phyloP scores from a whole-genome alignment of 2,329 filamentous ascomycete species.

The Daldinia eschscholtzii region DNA sequence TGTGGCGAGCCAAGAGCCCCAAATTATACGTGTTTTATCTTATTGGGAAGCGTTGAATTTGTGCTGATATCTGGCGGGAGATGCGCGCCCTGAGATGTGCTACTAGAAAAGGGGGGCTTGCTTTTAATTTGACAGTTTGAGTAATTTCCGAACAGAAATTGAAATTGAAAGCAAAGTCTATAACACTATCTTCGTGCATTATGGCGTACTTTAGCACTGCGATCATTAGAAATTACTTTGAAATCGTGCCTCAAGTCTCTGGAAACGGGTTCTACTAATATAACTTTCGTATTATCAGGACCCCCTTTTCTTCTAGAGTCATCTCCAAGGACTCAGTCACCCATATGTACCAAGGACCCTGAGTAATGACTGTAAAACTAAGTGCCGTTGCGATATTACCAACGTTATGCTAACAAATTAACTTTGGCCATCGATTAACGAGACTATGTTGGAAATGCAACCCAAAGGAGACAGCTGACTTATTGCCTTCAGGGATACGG shows the following conservation, averaged over 20 bases:
- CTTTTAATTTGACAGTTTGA: neutral
- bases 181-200: neutral
- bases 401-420: neutral
- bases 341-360: neutral
- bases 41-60: neutral
- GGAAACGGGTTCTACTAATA: neutral
- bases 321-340: neutral
- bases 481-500: too few relatives aligned
- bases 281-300: neutral
- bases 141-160: slow-evolving; percentile 8
- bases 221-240: neutral
- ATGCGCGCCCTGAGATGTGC: neutral
- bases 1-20: neutral
- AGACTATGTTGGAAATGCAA: neutral
- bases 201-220: neutral
- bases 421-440: neutral
- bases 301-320: neutral
- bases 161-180: neutral
- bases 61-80: neutral
- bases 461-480: neutral
- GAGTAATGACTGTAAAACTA: neutral
- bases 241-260: neutral
- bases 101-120: neutral
- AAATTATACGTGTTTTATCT: neutral
- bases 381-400: neutral